Evolutionary conservation across 257 asterid species (phyloP).

Genomic region (Thymus mandschuricus): DNA sequence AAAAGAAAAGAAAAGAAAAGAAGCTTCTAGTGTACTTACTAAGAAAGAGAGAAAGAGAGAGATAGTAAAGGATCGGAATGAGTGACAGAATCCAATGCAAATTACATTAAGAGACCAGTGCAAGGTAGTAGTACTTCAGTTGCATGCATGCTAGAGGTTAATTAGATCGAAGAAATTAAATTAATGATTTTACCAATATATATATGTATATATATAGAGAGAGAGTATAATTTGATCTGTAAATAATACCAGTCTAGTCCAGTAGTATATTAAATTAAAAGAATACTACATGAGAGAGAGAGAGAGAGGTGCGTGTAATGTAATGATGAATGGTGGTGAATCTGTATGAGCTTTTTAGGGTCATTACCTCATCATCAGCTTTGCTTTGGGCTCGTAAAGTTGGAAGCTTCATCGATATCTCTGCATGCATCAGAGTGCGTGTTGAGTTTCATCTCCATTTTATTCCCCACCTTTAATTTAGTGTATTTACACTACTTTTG

Average conservation of each 20-base stretch:
- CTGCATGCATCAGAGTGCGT: constrained; percentile 45
- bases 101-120: no score
- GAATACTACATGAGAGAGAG: no score
- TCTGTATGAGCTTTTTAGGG: constrained; percentile 29
- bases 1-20: constrained; percentile 23
- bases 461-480: constrained; percentile 36
- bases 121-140: not conserved
- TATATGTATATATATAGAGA: no score
- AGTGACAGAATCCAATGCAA: constrained; percentile 42
- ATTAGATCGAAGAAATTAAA: no score
- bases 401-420: constrained; percentile 64
- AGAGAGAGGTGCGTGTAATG: not conserved
- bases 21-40: constrained; percentile 44
- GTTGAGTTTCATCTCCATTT: constrained; percentile 21
- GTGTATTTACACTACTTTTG: no score
- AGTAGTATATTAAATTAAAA: no score
- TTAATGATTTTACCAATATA: no score
- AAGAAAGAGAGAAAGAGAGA: constrained; percentile 23
- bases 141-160: constrained; percentile 42
- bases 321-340: constrained; percentile 35
- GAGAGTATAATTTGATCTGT: no score
- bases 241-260: no score
- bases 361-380: no score
- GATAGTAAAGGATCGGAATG: not conserved
- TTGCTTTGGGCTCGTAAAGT: constrained; percentile 38